These are phyloP conservation scores for Hyphochytrium catenoides DNA, from an alignment of 352 stramenopile genomes.

Conservation along the genomic window DNA sequence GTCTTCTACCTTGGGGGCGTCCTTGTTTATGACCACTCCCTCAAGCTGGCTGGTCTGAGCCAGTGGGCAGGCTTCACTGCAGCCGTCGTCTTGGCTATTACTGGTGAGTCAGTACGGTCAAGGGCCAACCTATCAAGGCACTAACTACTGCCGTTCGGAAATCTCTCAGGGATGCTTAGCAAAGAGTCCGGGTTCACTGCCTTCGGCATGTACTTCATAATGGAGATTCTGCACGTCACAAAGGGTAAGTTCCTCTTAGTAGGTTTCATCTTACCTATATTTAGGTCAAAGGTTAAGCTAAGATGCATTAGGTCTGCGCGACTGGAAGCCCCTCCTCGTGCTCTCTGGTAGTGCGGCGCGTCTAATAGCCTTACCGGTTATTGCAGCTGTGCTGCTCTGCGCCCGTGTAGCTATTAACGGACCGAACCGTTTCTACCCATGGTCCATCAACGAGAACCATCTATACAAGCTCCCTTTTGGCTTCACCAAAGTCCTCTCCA, in stretches of 20 bases:
- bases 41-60: not conserved
- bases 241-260: slow-evolving; percentile 1
- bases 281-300: too few relatives aligned
- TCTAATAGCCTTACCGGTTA: too few relatives aligned
- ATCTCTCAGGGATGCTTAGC: slow-evolving; percentile 24
- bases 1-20: slow-evolving; percentile 32
- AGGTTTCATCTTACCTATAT: slow-evolving; percentile 2
- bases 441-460: slow-evolving; percentile 62
- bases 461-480: slow-evolving; percentile 23
- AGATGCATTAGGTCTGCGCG: too few relatives aligned
- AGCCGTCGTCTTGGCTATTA: slow-evolving; percentile 10
- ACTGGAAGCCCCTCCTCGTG: too few relatives aligned
- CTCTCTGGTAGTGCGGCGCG: too few relatives aligned
- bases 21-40: slow-evolving; percentile 19
- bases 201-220: slow-evolving; percentile 40
- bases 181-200: slow-evolving; percentile 66
- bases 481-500: slow-evolving; percentile 27
- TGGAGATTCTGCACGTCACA: slow-evolving; percentile 20
- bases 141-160: too few relatives aligned
- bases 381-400: too few relatives aligned
- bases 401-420: slow-evolving; percentile 34
- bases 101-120: not conserved
- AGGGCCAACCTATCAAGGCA: too few relatives aligned
- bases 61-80: slow-evolving; percentile 9
- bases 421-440: slow-evolving; percentile 29